Percentiles rank a stretch among this genome's conserved stretches.
These are phyloP conservation scores for Cystofilobasidium capitatum DNA, from an alignment of 768 basidiomycete species.

Conservation along the genomic window DNA sequence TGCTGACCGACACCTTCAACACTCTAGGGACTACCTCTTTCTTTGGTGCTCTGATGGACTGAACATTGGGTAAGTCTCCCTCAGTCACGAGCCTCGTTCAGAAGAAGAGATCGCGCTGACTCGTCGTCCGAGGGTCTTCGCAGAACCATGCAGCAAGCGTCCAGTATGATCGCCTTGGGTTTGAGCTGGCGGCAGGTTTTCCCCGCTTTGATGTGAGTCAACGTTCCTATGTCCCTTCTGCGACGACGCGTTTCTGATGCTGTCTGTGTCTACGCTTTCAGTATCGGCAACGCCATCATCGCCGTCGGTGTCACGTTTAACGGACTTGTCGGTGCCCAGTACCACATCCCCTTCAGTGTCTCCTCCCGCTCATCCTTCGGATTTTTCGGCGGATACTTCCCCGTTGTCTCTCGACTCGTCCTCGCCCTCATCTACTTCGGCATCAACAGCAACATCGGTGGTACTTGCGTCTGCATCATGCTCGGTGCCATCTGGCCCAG, in stretches of 20 bases:
- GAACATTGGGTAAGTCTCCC: not conserved
- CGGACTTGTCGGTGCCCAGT: not conserved
- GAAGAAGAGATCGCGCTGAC: not conserved
- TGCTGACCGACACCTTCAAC: not conserved
- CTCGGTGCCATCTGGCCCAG: slow-evolving; percentile 1
- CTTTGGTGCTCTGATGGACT: slow-evolving; percentile 12
- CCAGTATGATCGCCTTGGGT: slow-evolving; percentile 4
- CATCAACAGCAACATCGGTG: slow-evolving; percentile 8
- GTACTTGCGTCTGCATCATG: slow-evolving; percentile 3
- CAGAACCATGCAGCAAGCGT: not conserved
- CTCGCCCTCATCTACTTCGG: slow-evolving; percentile 19
- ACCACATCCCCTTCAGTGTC: slow-evolving; percentile 14
- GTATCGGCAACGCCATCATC: slow-evolving; percentile 15
- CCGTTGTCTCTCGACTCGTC: slow-evolving; percentile 14
- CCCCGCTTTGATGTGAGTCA: too few relatives aligned
- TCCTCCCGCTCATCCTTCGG: not conserved
- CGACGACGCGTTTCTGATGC: not conserved
- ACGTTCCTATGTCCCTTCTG: not conserved
- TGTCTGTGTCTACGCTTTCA: not conserved
- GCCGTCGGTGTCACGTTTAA: not conserved
- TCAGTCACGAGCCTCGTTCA: too few relatives aligned
- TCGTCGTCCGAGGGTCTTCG: too few relatives aligned
- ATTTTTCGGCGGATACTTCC: slow-evolving; percentile 1
- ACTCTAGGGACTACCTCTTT: slow-evolving; percentile 5
- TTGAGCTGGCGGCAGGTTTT: not conserved